These are phyloP conservation scores for Globisporangium acanthophoron DNA, from an alignment of 352 stramenopile species.

Conservation along the genomic window DNA sequence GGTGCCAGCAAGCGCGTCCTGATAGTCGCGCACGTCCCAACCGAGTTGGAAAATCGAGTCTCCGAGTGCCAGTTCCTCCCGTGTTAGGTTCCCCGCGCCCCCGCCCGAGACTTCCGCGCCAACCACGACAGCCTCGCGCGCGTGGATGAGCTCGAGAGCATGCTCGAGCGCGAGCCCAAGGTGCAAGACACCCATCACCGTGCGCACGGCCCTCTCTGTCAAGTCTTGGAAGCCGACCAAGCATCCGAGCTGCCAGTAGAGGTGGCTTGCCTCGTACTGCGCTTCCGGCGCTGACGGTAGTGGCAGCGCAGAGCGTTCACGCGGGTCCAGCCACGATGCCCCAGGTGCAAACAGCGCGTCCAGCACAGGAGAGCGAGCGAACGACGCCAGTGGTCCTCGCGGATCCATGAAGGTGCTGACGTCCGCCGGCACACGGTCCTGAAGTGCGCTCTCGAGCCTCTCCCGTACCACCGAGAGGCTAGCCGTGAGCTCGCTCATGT, in stretches of 20 bases:
- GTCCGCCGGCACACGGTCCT: background rate
- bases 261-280: background rate
- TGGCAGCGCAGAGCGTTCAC: no score
- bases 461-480: background rate
- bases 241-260: background rate
- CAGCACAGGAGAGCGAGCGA: slow-evolving; percentile 2
- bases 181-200: background rate
- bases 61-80: background rate
- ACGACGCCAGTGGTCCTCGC: slow-evolving; percentile 1
- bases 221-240: background rate
- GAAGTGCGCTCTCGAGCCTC: background rate
- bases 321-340: background rate
- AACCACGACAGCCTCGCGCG: background rate
- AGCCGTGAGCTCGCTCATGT: background rate
- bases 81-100: background rate
- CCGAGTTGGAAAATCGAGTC: background rate
- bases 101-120: no score
- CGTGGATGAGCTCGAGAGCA: background rate
- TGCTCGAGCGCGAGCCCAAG: background rate
- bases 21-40: background rate
- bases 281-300: background rate
- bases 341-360: background rate
- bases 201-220: background rate
- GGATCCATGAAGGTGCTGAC: background rate
- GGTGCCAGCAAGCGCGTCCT: background rate